These are phyloP conservation scores for Cyathus striatus DNA, from an alignment of 768 basidiomycete species.

Conservation along the genomic window DNA sequence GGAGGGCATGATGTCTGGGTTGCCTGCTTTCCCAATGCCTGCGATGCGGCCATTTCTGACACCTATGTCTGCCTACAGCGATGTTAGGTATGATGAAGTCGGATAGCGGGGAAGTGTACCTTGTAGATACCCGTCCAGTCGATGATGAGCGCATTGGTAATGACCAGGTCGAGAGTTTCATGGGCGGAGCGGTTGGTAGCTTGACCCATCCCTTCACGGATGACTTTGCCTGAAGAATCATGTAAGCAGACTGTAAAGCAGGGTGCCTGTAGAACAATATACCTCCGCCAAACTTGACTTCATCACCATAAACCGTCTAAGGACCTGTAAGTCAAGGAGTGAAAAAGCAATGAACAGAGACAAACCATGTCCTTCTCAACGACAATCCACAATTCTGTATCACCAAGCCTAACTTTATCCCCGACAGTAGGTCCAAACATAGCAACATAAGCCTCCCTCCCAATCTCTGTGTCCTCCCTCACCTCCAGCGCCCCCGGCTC, in stretches of 20 bases:
- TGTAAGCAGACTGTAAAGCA: slow-evolving; percentile 1
- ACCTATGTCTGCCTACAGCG: slow-evolving; percentile 84
- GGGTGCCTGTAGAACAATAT: slow-evolving; percentile 9
- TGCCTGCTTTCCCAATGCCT: slow-evolving; percentile 96
- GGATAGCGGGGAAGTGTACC: slow-evolving; percentile 30
- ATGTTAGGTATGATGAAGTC: neutral
- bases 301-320: slow-evolving; percentile 88
- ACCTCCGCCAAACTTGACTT: slow-evolving; percentile 98
- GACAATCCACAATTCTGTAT: slow-evolving; percentile 87
- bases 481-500: slow-evolving; percentile 60
- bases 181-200: slow-evolving; percentile 62
- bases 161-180: slow-evolving; percentile 83
- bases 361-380: slow-evolving; percentile 80
- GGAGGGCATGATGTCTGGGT: slow-evolving; percentile 86
- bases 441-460: slow-evolving; percentile 73
- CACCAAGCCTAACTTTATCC: slow-evolving; percentile 83
- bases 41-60: slow-evolving; percentile 77
- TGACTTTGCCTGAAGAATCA: slow-evolving; percentile 65
- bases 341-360: slow-evolving; percentile 2
- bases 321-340: neutral
- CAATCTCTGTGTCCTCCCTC: slow-evolving; percentile 46
- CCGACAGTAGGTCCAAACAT: slow-evolving; percentile 97
- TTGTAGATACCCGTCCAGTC: slow-evolving; percentile 97
- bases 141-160: slow-evolving; percentile 91
- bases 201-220: slow-evolving; percentile 97